Conservation (phyloP, 768 basidiomycete genomes). For the Suillus brevipes region DNA sequence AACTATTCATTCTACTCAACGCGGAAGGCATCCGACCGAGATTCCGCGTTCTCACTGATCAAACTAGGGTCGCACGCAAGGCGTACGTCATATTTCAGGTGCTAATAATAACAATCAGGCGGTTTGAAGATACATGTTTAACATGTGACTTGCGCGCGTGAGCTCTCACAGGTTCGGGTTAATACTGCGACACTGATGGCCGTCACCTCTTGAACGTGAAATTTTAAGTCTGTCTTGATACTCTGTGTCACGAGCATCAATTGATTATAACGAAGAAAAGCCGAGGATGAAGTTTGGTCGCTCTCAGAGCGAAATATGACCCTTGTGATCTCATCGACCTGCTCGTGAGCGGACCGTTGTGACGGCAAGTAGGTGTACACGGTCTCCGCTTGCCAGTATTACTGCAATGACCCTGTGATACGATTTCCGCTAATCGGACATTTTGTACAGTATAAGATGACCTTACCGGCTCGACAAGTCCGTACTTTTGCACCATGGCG, state of each 20-base stretch:
- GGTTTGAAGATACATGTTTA: neutral
- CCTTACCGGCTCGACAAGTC: neutral
- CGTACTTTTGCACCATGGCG: slow-evolving; percentile 5
- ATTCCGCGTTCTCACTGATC: neutral
- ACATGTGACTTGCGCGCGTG: neutral
- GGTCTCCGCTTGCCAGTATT: neutral
- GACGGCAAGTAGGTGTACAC: neutral
- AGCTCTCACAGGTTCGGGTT: neutral
- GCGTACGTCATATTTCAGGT: neutral
- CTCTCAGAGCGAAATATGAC: neutral
- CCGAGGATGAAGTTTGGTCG: neutral
- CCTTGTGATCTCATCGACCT: slow-evolving; percentile 6
- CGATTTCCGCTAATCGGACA: neutral
- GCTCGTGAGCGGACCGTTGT: slow-evolving; percentile 1
- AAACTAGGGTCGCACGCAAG: neutral
- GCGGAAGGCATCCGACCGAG: neutral
- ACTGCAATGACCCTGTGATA: slow-evolving; percentile 7
- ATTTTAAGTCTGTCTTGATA: neutral
- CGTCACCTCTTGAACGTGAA: neutral
- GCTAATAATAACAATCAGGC: slow-evolving; percentile 1
- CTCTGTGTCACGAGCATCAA: neutral
- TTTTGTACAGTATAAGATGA: slow-evolving; percentile 8
- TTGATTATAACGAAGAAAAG: neutral
- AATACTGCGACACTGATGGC: neutral
- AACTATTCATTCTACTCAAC: neutral